These are phyloP conservation scores for Petunia secreta DNA, from an alignment of 257 asterid species.

Conservation along the genomic window DNA sequence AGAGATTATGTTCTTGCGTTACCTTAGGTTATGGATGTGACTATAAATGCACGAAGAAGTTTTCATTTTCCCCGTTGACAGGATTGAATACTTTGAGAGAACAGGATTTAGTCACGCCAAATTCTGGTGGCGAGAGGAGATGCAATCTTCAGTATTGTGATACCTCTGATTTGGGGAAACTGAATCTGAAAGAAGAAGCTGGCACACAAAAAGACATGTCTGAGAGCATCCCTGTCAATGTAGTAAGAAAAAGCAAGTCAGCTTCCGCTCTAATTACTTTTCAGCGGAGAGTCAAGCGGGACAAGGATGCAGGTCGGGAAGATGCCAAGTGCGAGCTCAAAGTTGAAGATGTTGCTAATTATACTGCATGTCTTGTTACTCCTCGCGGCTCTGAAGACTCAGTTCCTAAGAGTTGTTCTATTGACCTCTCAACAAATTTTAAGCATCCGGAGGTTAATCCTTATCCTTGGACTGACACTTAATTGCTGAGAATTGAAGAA, in stretches of 20 bases:
- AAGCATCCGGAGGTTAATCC: conserved; percentile 35
- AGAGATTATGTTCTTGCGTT: conserved; percentile 23
- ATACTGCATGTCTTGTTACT: conserved; percentile 29
- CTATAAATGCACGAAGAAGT: conserved; percentile 32
- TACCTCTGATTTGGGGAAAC: background rate
- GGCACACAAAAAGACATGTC: conserved; percentile 33
- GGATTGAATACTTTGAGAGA: conserved; percentile 31
- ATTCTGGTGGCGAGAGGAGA: conserved; percentile 23
- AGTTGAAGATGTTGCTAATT: conserved; percentile 25
- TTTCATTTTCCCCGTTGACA: conserved; percentile 27
- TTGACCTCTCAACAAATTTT: conserved; percentile 35
- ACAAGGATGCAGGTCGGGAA: conserved; percentile 29
- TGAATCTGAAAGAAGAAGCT: conserved; percentile 31
- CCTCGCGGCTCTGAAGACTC: conserved; percentile 34
- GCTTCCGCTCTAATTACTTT: conserved; percentile 50
- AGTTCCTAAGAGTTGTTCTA: conserved; percentile 32
- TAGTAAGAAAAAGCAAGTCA: conserved; percentile 39
- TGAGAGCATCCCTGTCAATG: conserved; percentile 25
- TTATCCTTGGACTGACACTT: conserved; percentile 20
- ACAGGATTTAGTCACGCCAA: conserved; percentile 26
- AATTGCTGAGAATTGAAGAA: conserved; percentile 30
- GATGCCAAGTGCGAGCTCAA: conserved; percentile 9
- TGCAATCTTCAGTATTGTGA: conserved; percentile 21
- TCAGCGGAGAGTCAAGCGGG: conserved; percentile 58
- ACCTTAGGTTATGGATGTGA: conserved; percentile 34